These are phyloP conservation scores for Mycena sanguinolenta DNA, from an alignment of 768 basidiomycete genomes.

Conservation along the genomic window DNA sequence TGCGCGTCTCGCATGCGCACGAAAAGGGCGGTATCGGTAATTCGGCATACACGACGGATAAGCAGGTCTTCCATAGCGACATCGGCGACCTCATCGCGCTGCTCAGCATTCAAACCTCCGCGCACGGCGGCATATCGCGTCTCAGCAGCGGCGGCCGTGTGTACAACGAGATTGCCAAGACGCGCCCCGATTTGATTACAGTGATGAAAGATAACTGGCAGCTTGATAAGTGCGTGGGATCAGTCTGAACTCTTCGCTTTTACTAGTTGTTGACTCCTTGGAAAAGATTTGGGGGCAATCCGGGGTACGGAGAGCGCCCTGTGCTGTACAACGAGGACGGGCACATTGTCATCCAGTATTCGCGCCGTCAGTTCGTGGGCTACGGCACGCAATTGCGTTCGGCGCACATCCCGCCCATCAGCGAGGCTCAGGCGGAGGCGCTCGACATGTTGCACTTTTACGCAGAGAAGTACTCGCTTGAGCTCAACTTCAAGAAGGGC, in stretches of 20 bases:
- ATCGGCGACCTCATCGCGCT: conserved; percentile 61
- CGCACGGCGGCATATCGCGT: conserved; percentile 59
- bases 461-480: conserved; percentile 58
- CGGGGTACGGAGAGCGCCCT: conserved; percentile 53
- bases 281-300: conserved; percentile 53
- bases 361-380: conserved; percentile 60
- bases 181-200: conserved; percentile 58
- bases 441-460: conserved; percentile 60
- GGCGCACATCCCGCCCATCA: conserved; percentile 58
- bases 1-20: conserved; percentile 57
- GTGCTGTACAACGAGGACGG: conserved; percentile 56
- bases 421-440: conserved; percentile 63
- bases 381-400: conserved; percentile 52
- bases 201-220: conserved; percentile 59
- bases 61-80: conserved; percentile 65
- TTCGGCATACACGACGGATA: conserved; percentile 63
- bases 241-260: background rate
- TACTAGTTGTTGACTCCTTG: conserved; percentile 20
- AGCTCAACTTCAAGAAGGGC: conserved; percentile 61
- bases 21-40: conserved; percentile 58
- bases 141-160: conserved; percentile 58
- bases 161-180: conserved; percentile 62
- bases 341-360: conserved; percentile 60
- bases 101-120: conserved; percentile 57
- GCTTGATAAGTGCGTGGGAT: conserved; percentile 54